A percentile compares a stretch with the other conserved stretches of the same genome.
phyloP scores from a whole-genome alignment of 2,329 filamentous ascomycete species.

The Chrysoporthe puriensis region DNA sequence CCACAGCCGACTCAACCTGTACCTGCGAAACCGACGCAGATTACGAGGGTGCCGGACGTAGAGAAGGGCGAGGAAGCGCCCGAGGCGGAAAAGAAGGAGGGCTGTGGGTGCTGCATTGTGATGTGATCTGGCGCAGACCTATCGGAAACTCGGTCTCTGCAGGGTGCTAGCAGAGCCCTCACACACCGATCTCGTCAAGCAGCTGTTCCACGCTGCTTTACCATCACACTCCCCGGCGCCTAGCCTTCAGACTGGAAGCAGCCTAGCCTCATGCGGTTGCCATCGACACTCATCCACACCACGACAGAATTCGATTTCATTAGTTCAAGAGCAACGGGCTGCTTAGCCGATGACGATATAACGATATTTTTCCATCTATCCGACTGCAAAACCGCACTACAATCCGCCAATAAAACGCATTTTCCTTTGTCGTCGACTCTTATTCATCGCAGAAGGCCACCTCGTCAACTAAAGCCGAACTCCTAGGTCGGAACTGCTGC shows the following conservation, averaged over 20 bases:
- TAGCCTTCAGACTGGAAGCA: not conserved
- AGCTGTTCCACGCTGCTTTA: not conserved
- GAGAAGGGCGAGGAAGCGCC: slow-evolving; percentile 58
- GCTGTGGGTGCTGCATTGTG: slow-evolving; percentile 73
- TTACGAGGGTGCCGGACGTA: slow-evolving; percentile 55
- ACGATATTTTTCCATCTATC: slow-evolving; percentile 18
- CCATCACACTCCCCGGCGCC: not conserved
- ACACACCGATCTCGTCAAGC: not conserved
- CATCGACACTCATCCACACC: not conserved
- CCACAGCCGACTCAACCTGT: slow-evolving; percentile 43
- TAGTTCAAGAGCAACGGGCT: slow-evolving; percentile 20
- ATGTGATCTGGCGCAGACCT: slow-evolving; percentile 57
- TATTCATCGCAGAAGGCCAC: slow-evolving; percentile 17
- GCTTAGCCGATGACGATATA: slow-evolving; percentile 26
- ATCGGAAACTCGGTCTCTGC: not conserved
- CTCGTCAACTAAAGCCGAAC: slow-evolving; percentile 5
- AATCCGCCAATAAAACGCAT: slow-evolving; percentile 18
- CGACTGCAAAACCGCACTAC: slow-evolving; percentile 15
- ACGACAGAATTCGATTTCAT: slow-evolving; percentile 16
- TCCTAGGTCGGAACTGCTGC: slow-evolving; percentile 5
- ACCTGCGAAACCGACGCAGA: slow-evolving; percentile 38
- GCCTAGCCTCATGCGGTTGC: not conserved
- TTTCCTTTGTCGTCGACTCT: slow-evolving; percentile 23
- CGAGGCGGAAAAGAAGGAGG: slow-evolving; percentile 57
- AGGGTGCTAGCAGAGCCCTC: not conserved